These are phyloP conservation scores for Curvularia spicifera DNA, from an alignment of 2,329 filamentous ascomycete species.

Conservation along the genomic window DNA sequence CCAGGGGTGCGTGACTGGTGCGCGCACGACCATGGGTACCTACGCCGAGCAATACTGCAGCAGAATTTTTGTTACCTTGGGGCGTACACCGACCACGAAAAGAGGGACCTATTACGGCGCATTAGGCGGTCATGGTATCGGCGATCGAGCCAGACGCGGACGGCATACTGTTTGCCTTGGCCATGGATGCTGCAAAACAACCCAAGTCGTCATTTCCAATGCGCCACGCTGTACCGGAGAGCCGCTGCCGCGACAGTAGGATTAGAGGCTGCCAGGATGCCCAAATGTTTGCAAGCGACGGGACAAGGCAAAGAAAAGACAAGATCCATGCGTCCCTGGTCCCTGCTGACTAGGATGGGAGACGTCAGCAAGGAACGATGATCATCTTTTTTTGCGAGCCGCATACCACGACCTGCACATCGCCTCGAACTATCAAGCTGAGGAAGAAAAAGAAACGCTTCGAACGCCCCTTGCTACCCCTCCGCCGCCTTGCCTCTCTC, in stretches of 20 bases:
- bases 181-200: slow-evolving; percentile 17
- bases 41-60: slow-evolving; percentile 18
- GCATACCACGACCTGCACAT: slow-evolving; percentile 19
- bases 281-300: slow-evolving; percentile 15
- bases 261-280: slow-evolving; percentile 14
- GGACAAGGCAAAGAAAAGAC: slow-evolving; percentile 20
- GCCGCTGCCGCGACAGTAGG: slow-evolving; percentile 17
- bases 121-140: slow-evolving; percentile 16
- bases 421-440: slow-evolving; percentile 10
- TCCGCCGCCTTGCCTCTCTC: slow-evolving; percentile 14
- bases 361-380: slow-evolving; percentile 18
- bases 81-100: slow-evolving; percentile 19
- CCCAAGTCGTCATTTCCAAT: slow-evolving; percentile 19
- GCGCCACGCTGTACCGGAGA: slow-evolving; percentile 21
- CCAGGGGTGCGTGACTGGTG: slow-evolving; percentile 12
- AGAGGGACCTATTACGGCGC: slow-evolving; percentile 8
- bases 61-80: slow-evolving; percentile 18
- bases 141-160: slow-evolving; percentile 20
- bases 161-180: slow-evolving; percentile 17
- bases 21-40: slow-evolving; percentile 17
- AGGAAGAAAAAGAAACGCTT: slow-evolving; percentile 10
- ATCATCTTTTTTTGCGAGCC: slow-evolving; percentile 16
- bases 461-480: slow-evolving; percentile 24
- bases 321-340: slow-evolving; percentile 4
- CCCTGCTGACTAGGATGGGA: slow-evolving; percentile 16